These are phyloP conservation scores for Chaetomium olivaceum DNA, from an alignment of 2,329 filamentous ascomycete genomes.

Conservation along the genomic window DNA sequence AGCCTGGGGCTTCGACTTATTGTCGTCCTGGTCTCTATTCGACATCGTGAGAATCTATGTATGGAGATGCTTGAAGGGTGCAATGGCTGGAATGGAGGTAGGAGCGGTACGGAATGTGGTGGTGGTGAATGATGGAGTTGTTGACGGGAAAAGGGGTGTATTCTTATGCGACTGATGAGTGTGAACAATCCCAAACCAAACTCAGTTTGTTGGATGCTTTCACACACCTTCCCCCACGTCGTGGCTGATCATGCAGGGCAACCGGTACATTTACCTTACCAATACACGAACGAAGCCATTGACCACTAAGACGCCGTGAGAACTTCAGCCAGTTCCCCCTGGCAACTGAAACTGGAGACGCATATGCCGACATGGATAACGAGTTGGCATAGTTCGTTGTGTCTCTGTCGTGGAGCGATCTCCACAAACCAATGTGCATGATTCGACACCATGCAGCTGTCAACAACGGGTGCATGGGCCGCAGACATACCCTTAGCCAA, in stretches of 20 bases:
- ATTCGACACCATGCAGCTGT: no score
- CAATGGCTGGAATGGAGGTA: slow-evolving; percentile 2
- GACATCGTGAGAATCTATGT: background rate
- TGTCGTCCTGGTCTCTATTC: background rate
- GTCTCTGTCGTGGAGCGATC: no score
- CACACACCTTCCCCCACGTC: slow-evolving; percentile 14
- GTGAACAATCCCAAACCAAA: background rate
- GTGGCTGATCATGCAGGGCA: slow-evolving; percentile 16
- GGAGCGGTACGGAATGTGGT: no score
- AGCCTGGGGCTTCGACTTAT: background rate
- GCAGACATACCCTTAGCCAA: no score
- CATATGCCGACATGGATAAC: no score
- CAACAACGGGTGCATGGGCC: no score
- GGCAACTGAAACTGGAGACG: no score
- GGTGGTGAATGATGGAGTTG: no score
- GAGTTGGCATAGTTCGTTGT: no score
- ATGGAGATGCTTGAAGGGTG: no score
- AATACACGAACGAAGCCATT: slow-evolving; percentile 15
- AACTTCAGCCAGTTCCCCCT: background rate
- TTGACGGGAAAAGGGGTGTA: no score
- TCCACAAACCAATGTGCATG: no score
- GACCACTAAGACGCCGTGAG: slow-evolving; percentile 10
- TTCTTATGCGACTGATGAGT: slow-evolving; percentile 8
- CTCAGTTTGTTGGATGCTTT: slow-evolving; percentile 4
- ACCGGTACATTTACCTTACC: slow-evolving; percentile 10